Evolutionary conservation across 1,284 basidiomycete species (phyloP).

Genomic region (Heterobasidion parviporum): DNA sequence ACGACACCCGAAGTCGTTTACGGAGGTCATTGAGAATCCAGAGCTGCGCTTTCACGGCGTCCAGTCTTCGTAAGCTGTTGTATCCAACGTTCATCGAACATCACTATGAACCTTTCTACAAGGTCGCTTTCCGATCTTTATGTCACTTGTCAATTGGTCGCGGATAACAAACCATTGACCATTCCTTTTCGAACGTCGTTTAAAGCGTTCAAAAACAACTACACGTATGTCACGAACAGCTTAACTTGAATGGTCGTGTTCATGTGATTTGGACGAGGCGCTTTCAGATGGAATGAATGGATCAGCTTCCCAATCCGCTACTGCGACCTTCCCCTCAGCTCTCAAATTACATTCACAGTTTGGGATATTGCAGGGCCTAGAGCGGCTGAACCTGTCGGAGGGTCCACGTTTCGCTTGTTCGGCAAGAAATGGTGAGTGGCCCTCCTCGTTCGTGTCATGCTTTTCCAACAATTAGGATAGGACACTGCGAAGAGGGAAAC

Average conservation of each 20-base stretch:
- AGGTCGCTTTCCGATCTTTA: slow-evolving; percentile 87
- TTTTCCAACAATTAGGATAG: slow-evolving; percentile 27
- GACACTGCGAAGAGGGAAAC: slow-evolving; percentile 86
- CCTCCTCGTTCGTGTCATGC: not conserved
- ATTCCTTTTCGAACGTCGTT: slow-evolving; percentile 88
- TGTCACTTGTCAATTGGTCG: slow-evolving; percentile 84
- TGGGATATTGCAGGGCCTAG: slow-evolving; percentile 88
- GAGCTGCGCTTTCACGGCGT: slow-evolving; percentile 74
- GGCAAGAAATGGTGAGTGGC: slow-evolving; percentile 78
- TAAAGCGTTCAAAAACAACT: slow-evolving; percentile 82
- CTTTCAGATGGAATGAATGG: slow-evolving; percentile 87
- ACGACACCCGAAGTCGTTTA: slow-evolving; percentile 61
- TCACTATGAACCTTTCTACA: not conserved
- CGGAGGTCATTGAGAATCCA: slow-evolving; percentile 70
- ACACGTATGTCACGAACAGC: slow-evolving; percentile 41
- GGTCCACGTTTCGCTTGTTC: slow-evolving; percentile 85
- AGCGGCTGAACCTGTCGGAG: slow-evolving; percentile 74
- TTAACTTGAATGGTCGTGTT: not conserved
- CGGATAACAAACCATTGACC: slow-evolving; percentile 89
- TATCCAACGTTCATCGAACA: slow-evolving; percentile 16
- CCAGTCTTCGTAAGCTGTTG: slow-evolving; percentile 58
- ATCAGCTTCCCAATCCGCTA: slow-evolving; percentile 87
- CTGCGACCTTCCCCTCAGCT: slow-evolving; percentile 80
- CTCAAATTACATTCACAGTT: slow-evolving; percentile 90
- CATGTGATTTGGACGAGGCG: not conserved